phyloP scores from a whole-genome alignment of 192 early-diverging fungal species.

The Backusella westeae region DNA sequence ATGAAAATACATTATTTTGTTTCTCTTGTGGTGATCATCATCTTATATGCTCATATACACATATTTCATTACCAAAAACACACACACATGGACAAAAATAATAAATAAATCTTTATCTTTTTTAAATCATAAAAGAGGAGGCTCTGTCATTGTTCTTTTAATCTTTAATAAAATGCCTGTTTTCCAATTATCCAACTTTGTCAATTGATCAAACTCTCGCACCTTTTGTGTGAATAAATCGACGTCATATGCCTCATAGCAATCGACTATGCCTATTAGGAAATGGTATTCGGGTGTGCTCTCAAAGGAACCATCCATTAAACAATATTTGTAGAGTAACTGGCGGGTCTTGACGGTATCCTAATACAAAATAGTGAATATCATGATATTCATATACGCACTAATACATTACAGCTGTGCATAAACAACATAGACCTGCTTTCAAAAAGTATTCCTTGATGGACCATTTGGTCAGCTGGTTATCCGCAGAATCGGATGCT shows the following conservation, averaged over 20 bases:
- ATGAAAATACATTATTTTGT: not conserved
- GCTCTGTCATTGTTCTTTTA: slow-evolving; percentile 50
- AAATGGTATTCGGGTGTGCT: slow-evolving; percentile 84
- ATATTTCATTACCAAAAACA: too few relatives aligned
- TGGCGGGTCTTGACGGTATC: slow-evolving; percentile 73
- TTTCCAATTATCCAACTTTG: slow-evolving; percentile 95
- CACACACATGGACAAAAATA: too few relatives aligned
- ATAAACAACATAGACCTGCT: slow-evolving; percentile 86
- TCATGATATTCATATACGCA: not conserved
- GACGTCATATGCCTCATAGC: slow-evolving; percentile 72
- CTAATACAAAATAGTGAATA: slow-evolving; percentile 25
- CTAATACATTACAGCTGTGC: slow-evolving; percentile 50
- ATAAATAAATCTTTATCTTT: slow-evolving; percentile 21
- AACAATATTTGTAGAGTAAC: slow-evolving; percentile 79
- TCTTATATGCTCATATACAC: too few relatives aligned
- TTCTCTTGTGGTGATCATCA: not conserved
- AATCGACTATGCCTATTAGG: slow-evolving; percentile 63
- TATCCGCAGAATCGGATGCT: slow-evolving; percentile 78
- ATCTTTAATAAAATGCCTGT: slow-evolving; percentile 84
- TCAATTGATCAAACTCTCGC: slow-evolving; percentile 80
- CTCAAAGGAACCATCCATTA: slow-evolving; percentile 83
- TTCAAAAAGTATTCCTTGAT: slow-evolving; percentile 96
- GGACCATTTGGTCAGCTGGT: slow-evolving; percentile 92
- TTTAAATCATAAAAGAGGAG: too few relatives aligned
- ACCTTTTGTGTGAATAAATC: slow-evolving; percentile 83